These are phyloP conservation scores for Aspergillus biplanus DNA, from an alignment of 495 filamentous ascomycete species.

Conservation along the genomic window DNA sequence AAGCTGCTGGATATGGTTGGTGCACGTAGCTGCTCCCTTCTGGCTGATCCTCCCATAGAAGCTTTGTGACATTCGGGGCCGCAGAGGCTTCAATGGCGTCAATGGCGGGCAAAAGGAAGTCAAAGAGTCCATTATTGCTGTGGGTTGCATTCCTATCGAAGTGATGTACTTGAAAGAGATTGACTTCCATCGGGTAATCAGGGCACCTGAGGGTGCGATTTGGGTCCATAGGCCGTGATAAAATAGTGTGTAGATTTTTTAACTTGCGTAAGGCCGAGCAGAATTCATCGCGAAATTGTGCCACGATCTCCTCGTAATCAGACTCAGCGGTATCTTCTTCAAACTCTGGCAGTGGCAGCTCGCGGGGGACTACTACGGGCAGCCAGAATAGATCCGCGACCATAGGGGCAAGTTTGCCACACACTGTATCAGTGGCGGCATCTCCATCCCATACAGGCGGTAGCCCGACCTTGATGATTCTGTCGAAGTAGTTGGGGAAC, in stretches of 20 bases:
- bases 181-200: not conserved
- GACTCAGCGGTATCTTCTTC: not conserved
- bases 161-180: not conserved
- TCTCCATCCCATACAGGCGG: not conserved
- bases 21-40: not conserved
- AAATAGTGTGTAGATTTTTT: not conserved
- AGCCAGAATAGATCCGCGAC: not conserved
- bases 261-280: not conserved
- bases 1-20: not conserved
- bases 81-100: not conserved
- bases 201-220: not conserved
- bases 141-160: not conserved
- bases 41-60: constrained; percentile 1
- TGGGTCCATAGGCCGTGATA: not conserved
- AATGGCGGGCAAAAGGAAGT: not conserved
- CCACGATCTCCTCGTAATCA: not conserved
- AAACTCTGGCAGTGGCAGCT: not conserved
- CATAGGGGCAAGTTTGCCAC: not conserved
- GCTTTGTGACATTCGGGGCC: not conserved
- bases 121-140: not conserved
- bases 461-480: not conserved
- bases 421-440: not conserved
- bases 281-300: not conserved
- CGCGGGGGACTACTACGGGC: not conserved
- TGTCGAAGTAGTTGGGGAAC: not conserved